Conservation (phyloP, 805 yeast species). For the Candida railenensis region DNA sequence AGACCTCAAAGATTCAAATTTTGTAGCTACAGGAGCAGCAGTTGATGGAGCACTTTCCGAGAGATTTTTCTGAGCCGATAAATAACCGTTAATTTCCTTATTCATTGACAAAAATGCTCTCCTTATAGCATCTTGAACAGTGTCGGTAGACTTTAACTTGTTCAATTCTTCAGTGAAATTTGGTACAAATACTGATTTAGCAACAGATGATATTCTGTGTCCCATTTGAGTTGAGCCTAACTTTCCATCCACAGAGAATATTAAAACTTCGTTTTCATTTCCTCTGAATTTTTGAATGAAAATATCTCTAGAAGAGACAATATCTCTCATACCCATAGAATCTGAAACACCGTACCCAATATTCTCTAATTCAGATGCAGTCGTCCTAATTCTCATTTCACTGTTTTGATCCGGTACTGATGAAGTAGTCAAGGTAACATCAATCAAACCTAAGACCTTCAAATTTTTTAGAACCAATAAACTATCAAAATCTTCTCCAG, state of each 20-base stretch:
- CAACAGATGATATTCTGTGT: slow-evolving; percentile 62
- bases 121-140: slow-evolving; percentile 73
- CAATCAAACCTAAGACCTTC: slow-evolving; percentile 83
- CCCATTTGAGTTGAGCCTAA: slow-evolving; percentile 47
- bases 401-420: slow-evolving; percentile 85
- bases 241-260: slow-evolving; percentile 86
- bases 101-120: slow-evolving; percentile 78
- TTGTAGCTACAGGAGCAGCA: neutral
- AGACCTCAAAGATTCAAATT: slow-evolving; percentile 28
- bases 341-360: slow-evolving; percentile 93
- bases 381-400: slow-evolving; percentile 83
- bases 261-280: slow-evolving; percentile 72
- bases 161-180: slow-evolving; percentile 67
- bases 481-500: slow-evolving; percentile 67
- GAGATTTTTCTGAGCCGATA: slow-evolving; percentile 44
- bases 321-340: slow-evolving; percentile 64
- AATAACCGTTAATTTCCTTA: slow-evolving; percentile 70
- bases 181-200: slow-evolving; percentile 69
- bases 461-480: slow-evolving; percentile 61
- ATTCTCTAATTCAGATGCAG: slow-evolving; percentile 73
- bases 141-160: slow-evolving; percentile 38
- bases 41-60: slow-evolving; percentile 22
- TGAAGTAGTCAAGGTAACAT: slow-evolving; percentile 87
- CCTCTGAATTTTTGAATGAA: slow-evolving; percentile 88
- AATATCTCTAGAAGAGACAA: slow-evolving; percentile 75